Evolutionary conservation across 768 basidiomycete species (phyloP).

Genomic region (Termitomyces sp.): DNA sequence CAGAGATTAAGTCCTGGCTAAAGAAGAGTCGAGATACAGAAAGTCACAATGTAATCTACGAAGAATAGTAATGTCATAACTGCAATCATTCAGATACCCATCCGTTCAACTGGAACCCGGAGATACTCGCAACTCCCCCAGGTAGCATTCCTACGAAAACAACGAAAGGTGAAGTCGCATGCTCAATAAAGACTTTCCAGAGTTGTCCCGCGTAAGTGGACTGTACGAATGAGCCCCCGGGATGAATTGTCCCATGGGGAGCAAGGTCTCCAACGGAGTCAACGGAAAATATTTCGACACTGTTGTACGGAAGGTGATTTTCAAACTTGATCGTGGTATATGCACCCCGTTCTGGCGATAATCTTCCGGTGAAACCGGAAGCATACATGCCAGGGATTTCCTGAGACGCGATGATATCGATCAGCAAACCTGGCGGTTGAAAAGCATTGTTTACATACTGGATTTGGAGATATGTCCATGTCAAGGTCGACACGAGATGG

Average conservation of each 20-base stretch:
- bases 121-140: background rate
- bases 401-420: background rate
- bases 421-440: background rate
- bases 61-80: background rate
- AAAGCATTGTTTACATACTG: background rate
- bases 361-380: background rate
- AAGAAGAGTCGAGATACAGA: background rate
- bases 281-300: slow-evolving; percentile 3
- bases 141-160: background rate
- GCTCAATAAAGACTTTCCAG: slow-evolving; percentile 1
- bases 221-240: slow-evolving; percentile 2
- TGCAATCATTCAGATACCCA: background rate
- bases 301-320: slow-evolving; percentile 5
- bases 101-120: background rate
- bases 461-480: background rate
- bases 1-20: background rate
- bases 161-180: background rate
- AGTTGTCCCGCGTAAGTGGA: slow-evolving; percentile 3
- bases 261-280: background rate
- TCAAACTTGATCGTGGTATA: slow-evolving; percentile 9
- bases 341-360: background rate
- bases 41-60: background rate
- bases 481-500: background rate
- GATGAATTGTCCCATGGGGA: background rate
- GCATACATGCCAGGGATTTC: background rate